A percentile compares a stretch with the other conserved stretches of the same genome.
These are phyloP conservation scores for Phaeosphaeria sp. DNA, from an alignment of 2,329 filamentous ascomycete genomes.

Conservation along the genomic window DNA sequence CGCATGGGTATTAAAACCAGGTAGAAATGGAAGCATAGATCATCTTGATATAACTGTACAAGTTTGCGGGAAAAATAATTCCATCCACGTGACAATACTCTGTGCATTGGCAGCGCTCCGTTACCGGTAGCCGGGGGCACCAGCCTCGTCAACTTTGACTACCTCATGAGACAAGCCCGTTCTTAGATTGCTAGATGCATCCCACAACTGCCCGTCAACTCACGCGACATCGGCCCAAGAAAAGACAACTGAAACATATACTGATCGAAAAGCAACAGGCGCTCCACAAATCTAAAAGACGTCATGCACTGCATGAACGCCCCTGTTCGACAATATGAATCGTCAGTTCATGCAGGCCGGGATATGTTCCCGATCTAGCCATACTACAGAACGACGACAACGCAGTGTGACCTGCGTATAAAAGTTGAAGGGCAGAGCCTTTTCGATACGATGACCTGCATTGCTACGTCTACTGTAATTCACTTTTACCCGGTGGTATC, in stretches of 20 bases:
- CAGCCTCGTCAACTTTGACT: neutral
- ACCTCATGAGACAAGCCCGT: neutral
- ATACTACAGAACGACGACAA: constrained; percentile 1
- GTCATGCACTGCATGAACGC: constrained; percentile 15
- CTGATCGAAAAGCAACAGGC: constrained; percentile 1
- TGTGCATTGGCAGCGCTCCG: neutral
- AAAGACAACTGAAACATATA: constrained; percentile 1
- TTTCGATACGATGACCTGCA: neutral
- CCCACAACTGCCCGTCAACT: neutral
- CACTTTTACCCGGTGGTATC: constrained; percentile 3
- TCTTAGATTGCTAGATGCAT: neutral
- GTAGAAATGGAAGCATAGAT: too few species aligned
- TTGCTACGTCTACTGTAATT: neutral
- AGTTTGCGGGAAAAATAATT: too few species aligned
- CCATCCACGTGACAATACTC: too few species aligned
- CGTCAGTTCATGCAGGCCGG: constrained; percentile 2
- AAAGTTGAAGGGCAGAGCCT: neutral
- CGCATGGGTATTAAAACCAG: too few species aligned
- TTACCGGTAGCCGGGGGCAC: neutral
- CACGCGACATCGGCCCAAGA: neutral
- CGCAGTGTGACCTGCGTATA: constrained; percentile 1
- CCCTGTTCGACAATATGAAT: constrained; percentile 10
- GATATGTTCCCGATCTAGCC: constrained; percentile 2
- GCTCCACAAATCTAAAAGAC: constrained; percentile 2
- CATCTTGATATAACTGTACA: too few species aligned